Conservation (phyloP, 73 alveolate species). For the Tetrahymena borealis region DNA sequence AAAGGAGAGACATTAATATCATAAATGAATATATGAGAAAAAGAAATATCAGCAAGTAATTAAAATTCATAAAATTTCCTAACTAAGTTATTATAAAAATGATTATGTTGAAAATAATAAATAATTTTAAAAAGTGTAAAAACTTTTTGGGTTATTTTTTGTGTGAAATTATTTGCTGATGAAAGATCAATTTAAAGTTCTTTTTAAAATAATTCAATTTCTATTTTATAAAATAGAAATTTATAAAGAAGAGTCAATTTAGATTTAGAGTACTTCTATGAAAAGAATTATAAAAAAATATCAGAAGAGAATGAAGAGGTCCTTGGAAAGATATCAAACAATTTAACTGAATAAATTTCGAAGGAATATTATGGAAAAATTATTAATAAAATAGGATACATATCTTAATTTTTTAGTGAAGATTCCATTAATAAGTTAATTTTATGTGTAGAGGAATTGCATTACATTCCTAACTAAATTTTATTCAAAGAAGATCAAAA, state of each 20-base stretch:
- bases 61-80: neutral
- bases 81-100: neutral
- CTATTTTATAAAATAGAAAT: neutral
- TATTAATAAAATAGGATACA: neutral
- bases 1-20: neutral
- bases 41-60: neutral
- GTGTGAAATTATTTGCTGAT: too few species aligned
- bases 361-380: neutral
- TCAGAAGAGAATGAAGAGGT: neutral
- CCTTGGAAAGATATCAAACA: neutral
- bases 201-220: too few species aligned
- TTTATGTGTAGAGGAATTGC: neutral
- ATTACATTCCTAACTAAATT: neutral
- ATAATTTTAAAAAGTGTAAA: too few species aligned
- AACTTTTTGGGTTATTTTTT: neutral
- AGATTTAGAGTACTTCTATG: neutral
- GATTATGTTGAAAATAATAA: too few species aligned
- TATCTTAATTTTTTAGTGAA: neutral
- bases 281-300: neutral
- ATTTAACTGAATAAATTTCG: neutral
- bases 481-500: neutral
- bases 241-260: neutral
- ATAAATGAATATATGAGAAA: neutral
- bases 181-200: too few species aligned
- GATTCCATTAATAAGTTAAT: neutral